These are phyloP conservation scores for Russula foetens DNA, from an alignment of 768 basidiomycete genomes.

Conservation along the genomic window DNA sequence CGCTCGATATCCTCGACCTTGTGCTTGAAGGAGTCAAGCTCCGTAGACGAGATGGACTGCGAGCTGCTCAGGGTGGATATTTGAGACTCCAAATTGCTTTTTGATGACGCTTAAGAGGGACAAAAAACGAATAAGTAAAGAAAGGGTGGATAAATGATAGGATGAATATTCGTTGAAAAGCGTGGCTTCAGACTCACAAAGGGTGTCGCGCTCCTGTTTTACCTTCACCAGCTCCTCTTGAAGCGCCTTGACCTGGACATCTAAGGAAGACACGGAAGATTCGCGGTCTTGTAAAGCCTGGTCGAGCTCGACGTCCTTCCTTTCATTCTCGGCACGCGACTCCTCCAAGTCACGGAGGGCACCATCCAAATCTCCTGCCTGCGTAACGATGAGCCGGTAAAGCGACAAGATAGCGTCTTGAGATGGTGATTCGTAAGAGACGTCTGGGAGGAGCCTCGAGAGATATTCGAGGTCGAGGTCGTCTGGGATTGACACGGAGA, in stretches of 20 bases:
- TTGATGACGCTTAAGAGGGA: slow-evolving; percentile 35
- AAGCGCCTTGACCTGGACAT: slow-evolving; percentile 40
- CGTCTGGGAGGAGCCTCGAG: slow-evolving; percentile 52
- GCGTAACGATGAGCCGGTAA: slow-evolving; percentile 53
- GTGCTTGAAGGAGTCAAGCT: slow-evolving; percentile 48
- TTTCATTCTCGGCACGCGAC: slow-evolving; percentile 53
- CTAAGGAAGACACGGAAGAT: slow-evolving; percentile 47
- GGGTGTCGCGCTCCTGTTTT: slow-evolving; percentile 56
- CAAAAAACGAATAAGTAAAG: not conserved
- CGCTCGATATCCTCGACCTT: slow-evolving; percentile 71
- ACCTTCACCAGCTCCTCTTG: slow-evolving; percentile 48
- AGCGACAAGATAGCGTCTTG: slow-evolving; percentile 52
- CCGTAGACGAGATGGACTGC: slow-evolving; percentile 54
- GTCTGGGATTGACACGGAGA: slow-evolving; percentile 45
- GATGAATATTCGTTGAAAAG: slow-evolving; percentile 1
- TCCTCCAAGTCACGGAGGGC: slow-evolving; percentile 62
- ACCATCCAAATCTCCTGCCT: slow-evolving; percentile 47
- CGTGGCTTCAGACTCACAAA: slow-evolving; percentile 39
- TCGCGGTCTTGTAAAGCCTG: slow-evolving; percentile 78
- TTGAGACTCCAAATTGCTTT: slow-evolving; percentile 43
- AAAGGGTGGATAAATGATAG: slow-evolving; percentile 21
- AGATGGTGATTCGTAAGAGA: slow-evolving; percentile 45
- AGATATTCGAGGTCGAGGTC: slow-evolving; percentile 62
- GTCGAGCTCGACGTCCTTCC: slow-evolving; percentile 77
- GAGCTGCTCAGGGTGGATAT: slow-evolving; percentile 49